Evolutionary conservation across 306 rosid genomes (phyloP).

Genomic region (Rosa persica): DNA sequence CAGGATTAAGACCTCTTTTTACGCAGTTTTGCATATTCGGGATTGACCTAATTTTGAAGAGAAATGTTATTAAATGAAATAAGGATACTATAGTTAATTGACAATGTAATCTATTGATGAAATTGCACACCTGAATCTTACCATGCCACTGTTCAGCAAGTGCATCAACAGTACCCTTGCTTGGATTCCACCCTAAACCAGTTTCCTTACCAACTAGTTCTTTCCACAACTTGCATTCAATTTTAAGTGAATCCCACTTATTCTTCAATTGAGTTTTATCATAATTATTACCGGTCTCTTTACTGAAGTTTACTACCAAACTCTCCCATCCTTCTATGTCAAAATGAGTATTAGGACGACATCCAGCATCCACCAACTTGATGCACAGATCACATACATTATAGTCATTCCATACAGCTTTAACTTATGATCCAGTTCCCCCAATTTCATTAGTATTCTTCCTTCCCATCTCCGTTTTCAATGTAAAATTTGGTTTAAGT

Average conservation of each 20-base stretch:
- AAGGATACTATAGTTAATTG: neutral
- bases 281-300: neutral
- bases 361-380: neutral
- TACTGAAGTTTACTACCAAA: neutral
- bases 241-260: conserved; percentile 4
- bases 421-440: neutral
- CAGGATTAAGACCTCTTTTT: neutral
- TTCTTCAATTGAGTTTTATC: neutral
- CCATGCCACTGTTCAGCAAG: neutral
- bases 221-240: conserved; percentile 7
- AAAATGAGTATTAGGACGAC: neutral
- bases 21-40: neutral
- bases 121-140: neutral
- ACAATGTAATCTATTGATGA: neutral
- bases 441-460: neutral
- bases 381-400: neutral
- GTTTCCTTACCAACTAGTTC: neutral
- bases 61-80: neutral
- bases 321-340: neutral
- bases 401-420: neutral
- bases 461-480: neutral
- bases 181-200: conserved; percentile 8
- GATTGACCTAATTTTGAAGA: neutral
- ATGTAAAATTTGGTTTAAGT: neutral
- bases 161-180: neutral